A percentile compares a stretch with the other conserved stretches of the same genome.
phyloP scores from a whole-genome alignment of 257 asterid species.

The Solanum bulbocastanum region DNA sequence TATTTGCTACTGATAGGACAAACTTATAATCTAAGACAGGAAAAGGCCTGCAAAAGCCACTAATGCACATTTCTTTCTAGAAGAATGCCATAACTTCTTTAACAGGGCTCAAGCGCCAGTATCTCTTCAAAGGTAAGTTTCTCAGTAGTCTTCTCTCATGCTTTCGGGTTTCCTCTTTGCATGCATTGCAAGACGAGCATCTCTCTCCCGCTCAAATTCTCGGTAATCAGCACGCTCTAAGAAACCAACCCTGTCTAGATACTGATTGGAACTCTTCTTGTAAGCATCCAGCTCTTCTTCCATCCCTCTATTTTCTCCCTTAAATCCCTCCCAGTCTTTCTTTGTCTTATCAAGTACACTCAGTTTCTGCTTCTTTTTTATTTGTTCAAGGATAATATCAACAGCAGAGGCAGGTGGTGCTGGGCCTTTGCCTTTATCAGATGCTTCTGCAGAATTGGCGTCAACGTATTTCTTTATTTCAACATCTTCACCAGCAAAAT shows the following conservation, averaged over 20 bases:
- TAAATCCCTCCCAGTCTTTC: constrained; percentile 96
- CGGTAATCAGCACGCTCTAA: constrained; percentile 82
- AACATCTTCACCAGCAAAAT: constrained; percentile 86
- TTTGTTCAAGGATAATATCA: constrained; percentile 84
- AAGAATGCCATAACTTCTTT: background rate
- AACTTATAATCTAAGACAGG: background rate
- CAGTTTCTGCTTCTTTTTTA: constrained; percentile 80
- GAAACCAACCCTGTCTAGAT: constrained; percentile 79
- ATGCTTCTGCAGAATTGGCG: constrained; percentile 42
- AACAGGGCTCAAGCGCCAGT: background rate
- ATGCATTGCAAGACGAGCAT: constrained; percentile 73
- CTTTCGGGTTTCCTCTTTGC: constrained; percentile 65
- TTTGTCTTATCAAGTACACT: constrained; percentile 93
- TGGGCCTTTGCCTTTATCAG: constrained; percentile 55
- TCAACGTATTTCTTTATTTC: constrained; percentile 80
- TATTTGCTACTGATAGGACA: background rate
- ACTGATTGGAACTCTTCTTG: constrained; percentile 89
- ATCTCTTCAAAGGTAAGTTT: background rate
- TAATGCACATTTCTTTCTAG: background rate
- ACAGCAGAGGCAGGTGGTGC: constrained; percentile 66
- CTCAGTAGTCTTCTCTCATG: constrained; percentile 63
- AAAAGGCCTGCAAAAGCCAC: background rate
- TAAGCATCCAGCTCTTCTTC: constrained; percentile 89
- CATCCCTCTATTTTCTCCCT: constrained; percentile 74
- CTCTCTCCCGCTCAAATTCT: constrained; percentile 89